Evolutionary conservation across 2,329 filamentous ascomycete species (phyloP), one percentile per base, ranked within the genome.

Genomic region (Claviceps sp.): DNA sequence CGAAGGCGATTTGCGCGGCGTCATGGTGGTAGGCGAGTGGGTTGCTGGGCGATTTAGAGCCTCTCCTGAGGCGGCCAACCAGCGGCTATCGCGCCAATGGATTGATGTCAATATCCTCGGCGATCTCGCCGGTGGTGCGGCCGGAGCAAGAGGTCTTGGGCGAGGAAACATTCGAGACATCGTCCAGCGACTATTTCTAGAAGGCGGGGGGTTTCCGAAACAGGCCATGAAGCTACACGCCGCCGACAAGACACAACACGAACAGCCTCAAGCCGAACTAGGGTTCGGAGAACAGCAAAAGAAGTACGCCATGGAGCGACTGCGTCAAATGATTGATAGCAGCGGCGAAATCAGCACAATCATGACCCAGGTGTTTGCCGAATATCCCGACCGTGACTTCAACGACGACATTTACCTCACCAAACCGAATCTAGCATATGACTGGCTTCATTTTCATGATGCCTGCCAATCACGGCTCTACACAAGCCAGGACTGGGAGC

Each of bases 361-460:
- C 60, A 75, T 91, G 62, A 83, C 81, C 18, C 86, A 97, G 56
- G 84, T 94, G 60, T 95, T 96, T 62, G 75, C 85, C 22, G 79
- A 86, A 58, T 98, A 95, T 65, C 89, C 91, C 0, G 82, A 81
- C 43, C 86, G 89, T 59, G 83, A 89, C 20, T 98, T 86, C 68
- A 94, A 96, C 70, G 93, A 98, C 65, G 93, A 98, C 66, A 85
- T 84, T 1, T 85, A 88, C 59, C 81, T 98, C 37, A 86, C 84
- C 37, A 98, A 98, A 63, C 94, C 94, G 0, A 82, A 85, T 58
- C 72, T 78, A 65, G 88, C 88, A 0, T 95, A 95, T 66, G 91
- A 96, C 62, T 98, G 93, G 93, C 78, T 98, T 52, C 76, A 94
- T 65, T 97, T 98, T 67, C 87, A 96, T 67, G 93, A 97, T 61